Conservation (phyloP, 495 filamentous ascomycete genomes). For the Pseudomonodictys pantanalensis region DNA sequence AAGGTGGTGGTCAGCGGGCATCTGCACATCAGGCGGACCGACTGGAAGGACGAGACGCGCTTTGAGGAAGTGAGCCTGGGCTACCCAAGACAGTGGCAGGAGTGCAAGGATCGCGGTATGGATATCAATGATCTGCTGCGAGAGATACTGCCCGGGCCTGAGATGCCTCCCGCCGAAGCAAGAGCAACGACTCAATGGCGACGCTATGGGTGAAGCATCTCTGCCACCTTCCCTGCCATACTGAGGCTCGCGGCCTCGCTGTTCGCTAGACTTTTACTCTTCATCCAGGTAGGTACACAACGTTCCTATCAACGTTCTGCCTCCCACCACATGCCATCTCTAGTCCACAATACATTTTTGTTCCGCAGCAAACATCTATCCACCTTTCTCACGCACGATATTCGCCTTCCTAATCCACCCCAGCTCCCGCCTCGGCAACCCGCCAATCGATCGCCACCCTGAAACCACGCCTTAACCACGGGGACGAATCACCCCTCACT, state of each 20-base stretch:
- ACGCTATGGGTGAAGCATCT: conserved; percentile 13
- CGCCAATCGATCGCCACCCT: conserved; percentile 6
- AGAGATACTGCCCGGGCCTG: conserved; percentile 41
- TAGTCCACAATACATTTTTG: background rate
- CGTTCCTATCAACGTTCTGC: too few species aligned
- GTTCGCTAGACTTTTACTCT: too few species aligned
- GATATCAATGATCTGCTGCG: conserved; percentile 41
- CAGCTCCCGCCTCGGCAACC: background rate
- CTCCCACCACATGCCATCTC: too few species aligned
- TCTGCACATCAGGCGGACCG: conserved; percentile 42
- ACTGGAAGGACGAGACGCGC: conserved; percentile 41
- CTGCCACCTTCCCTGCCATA: too few species aligned
- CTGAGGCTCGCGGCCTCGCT: too few species aligned
- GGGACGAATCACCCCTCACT: background rate
- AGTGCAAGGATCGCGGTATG: conserved; percentile 37
- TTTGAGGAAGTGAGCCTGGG: conserved; percentile 43
- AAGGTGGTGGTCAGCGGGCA: conserved; percentile 44
- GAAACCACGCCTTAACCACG: conserved; percentile 11
- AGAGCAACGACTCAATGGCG: conserved; percentile 28
- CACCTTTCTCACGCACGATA: background rate
- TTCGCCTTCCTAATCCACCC: conserved; percentile 10
- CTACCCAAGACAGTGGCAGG: conserved; percentile 44
- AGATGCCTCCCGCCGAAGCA: conserved; percentile 13
- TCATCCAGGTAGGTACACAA: too few species aligned
- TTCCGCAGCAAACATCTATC: background rate